These are phyloP conservation scores for Hygrophila difformis DNA, from an alignment of 257 asterid genomes.

Conservation along the genomic window DNA sequence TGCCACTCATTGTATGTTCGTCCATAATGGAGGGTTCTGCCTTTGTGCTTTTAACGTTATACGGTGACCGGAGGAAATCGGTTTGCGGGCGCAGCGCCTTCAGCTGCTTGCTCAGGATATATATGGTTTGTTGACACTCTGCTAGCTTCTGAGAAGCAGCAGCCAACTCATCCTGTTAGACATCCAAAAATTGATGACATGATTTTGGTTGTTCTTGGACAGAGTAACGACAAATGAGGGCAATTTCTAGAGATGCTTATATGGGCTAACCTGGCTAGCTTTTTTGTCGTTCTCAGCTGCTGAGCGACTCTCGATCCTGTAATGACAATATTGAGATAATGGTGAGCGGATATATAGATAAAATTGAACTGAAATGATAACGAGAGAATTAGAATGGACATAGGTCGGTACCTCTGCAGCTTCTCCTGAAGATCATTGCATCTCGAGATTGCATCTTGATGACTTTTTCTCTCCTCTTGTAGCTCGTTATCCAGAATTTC, in stretches of 20 bases:
- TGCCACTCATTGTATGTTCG: constrained; percentile 42
- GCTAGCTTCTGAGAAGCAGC: constrained; percentile 91
- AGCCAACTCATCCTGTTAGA: constrained; percentile 67
- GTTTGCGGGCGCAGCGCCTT: constrained; percentile 65
- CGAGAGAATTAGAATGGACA: background rate
- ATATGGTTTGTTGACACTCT: constrained; percentile 89
- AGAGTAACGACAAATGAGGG: no score
- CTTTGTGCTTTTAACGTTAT: constrained; percentile 26
- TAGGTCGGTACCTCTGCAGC: constrained; percentile 48
- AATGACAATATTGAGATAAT: constrained; percentile 11
- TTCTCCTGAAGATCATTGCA: constrained; percentile 70
- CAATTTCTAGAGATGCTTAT: background rate
- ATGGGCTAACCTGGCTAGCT: constrained; percentile 34
- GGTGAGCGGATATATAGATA: constrained; percentile 10
- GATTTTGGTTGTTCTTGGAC: constrained; percentile 13
- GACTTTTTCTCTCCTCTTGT: constrained; percentile 56
- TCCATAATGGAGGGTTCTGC: constrained; percentile 35
- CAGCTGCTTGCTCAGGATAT: constrained; percentile 84
- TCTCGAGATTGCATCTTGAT: constrained; percentile 44
- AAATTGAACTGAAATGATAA: background rate
- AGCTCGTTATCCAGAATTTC: constrained; percentile 55
- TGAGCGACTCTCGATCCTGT: constrained; percentile 22
- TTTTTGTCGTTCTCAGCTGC: constrained; percentile 28
- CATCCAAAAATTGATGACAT: background rate
- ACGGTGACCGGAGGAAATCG: constrained; percentile 32